Conservation (phyloP, 2,329 filamentous ascomycete species). For the Claviceps capensis region DNA sequence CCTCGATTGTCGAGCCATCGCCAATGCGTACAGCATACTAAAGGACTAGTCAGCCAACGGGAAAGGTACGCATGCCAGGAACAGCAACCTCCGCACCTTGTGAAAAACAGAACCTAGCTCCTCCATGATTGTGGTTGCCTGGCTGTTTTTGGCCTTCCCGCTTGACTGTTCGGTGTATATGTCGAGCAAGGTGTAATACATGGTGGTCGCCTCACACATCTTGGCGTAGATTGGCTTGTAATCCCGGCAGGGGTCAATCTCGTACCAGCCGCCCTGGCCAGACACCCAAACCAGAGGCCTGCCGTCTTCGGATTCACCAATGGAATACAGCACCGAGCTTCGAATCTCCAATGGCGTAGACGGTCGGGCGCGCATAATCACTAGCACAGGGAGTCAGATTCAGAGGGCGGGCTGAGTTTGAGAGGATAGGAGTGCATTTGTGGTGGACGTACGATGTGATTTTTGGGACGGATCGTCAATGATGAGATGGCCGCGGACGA, state of each 20-base stretch:
- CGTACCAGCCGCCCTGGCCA: slow-evolving; percentile 50
- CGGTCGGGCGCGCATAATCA: slow-evolving; percentile 18
- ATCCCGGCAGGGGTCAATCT: slow-evolving; percentile 42
- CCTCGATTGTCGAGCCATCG: slow-evolving; percentile 36
- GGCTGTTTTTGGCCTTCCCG: slow-evolving; percentile 16
- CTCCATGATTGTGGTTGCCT: slow-evolving; percentile 16
- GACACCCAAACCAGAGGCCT: slow-evolving; percentile 49
- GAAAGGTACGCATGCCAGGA: background rate
- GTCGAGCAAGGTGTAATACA: slow-evolving; percentile 50
- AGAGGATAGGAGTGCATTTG: background rate
- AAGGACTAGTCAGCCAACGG: background rate
- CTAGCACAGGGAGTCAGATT: slow-evolving; percentile 8
- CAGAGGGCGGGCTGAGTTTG: too few species aligned
- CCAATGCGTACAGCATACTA: slow-evolving; percentile 39
- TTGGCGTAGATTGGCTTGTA: slow-evolving; percentile 44
- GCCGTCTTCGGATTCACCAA: slow-evolving; percentile 35
- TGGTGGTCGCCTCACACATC: slow-evolving; percentile 48
- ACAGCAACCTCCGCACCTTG: slow-evolving; percentile 5
- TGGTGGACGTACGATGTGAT: slow-evolving; percentile 20
- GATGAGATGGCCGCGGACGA: slow-evolving; percentile 45
- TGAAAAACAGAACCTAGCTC: slow-evolving; percentile 20
- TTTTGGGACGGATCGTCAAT: slow-evolving; percentile 29
- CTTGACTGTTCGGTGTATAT: slow-evolving; percentile 30
- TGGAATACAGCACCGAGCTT: slow-evolving; percentile 35
- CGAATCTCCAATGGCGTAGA: slow-evolving; percentile 37